Percentiles rank a stretch among this genome's conserved stretches.
These are phyloP conservation scores for Hypoxylon sp. DNA, from an alignment of 2,329 filamentous ascomycete species.

Conservation along the genomic window DNA sequence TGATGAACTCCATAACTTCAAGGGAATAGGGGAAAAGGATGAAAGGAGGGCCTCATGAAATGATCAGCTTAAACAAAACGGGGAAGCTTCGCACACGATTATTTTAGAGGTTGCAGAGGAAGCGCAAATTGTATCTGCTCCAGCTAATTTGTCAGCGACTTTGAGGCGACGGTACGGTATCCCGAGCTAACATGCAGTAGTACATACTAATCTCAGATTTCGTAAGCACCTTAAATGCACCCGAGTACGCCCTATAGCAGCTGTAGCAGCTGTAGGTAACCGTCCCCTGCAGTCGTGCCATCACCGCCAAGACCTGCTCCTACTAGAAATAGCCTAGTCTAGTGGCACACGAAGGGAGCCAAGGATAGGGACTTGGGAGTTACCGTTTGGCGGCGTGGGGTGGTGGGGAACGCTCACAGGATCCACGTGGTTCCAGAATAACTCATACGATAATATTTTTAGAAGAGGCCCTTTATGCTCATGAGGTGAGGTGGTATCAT, in stretches of 20 bases:
- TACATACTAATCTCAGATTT: background rate
- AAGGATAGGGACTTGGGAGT: too few species aligned
- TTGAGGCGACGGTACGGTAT: background rate
- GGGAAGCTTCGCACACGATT: background rate
- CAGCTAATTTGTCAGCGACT: background rate
- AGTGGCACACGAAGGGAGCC: too few species aligned
- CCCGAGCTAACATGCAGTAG: background rate
- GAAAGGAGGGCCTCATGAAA: background rate
- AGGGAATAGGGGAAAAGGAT: background rate
- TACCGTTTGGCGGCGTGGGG: too few species aligned
- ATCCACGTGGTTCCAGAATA: too few species aligned
- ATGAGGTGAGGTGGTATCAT: background rate
- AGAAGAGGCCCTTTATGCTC: background rate
- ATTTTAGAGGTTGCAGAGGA: background rate
- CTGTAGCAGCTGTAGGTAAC: too few species aligned
- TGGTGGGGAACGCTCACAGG: too few species aligned
- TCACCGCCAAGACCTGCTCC: constrained; percentile 1
- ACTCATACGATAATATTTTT: too few species aligned
- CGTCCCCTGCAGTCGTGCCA: background rate
- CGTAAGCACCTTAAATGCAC: constrained; percentile 1
- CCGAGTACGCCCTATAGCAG: background rate
- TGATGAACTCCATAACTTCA: background rate
- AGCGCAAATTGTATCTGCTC: background rate
- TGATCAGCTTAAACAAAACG: background rate
- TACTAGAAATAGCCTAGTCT: background rate